Base-by-base conservation (phyloP, 331 rosid genomes). In the Quercus tomentella region DNA sequence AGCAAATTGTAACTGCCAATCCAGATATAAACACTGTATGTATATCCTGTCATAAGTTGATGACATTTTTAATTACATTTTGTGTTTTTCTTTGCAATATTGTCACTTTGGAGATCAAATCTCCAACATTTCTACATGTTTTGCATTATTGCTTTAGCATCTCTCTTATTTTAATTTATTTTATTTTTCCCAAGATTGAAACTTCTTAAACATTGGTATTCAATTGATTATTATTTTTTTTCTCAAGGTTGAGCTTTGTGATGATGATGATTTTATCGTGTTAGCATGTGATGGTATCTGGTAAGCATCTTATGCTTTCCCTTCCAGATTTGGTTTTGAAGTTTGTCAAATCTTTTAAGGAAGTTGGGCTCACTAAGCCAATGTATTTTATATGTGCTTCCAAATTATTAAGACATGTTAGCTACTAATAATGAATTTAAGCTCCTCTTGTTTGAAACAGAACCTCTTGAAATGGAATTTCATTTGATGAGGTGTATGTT, bases 251-350 rank as follows among this genome's bases (percentile, higher is more conserved):
- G 97, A 95, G 83, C 97, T 92, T 76, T 91, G 91, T 78, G 94
- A 95, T 11, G 97, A 93, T 43, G 99, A 93, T 61, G 97, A 95
- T 74, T 95, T 95, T 88, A 70, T 95, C n/a, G 99, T 90, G 84
- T 81, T 95, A 56, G 99, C 98, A 49, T 95, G 99, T 83, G 99
- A 95, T 87, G 99, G 99, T 51, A 88, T 95, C 83, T 95, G 99
- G 99, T 95, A 90, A 79, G 88, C 52, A 41, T 86, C 79, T 49
- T 77, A n/a, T 28, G 45, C 55, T 83, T 80, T 41, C 25, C 45
- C 43, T 81, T 14, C 25, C 12, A 25, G 1, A 56, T n/a, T 76
- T 52, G 75, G 41, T 81, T 79, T 43, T 21, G 33, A 77, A 33
- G 31, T 37, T 69, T 75, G 35, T 68, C 49, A 52, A 65, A 37